Percentiles rank a stretch among this genome's conserved stretches.
Conservation (phyloP, 805 yeast species). For the Maudiozyma bulderi region DNA sequence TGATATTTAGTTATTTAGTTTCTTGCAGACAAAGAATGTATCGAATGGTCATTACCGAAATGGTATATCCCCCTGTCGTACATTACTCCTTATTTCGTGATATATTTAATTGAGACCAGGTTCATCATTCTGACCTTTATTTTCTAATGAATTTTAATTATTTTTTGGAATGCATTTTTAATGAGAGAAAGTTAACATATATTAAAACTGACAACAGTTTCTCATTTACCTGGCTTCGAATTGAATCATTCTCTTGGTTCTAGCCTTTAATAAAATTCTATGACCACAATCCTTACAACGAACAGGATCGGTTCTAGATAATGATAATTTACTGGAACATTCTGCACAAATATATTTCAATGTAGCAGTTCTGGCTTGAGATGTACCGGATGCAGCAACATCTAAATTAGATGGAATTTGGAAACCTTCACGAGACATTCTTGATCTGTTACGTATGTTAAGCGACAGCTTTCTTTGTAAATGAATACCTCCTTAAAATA, state of each 20-base stretch:
- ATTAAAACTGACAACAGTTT: too few species aligned
- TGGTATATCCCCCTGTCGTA: too few species aligned
- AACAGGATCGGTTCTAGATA: conserved; percentile 90
- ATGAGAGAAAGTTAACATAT: too few species aligned
- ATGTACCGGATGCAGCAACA: conserved; percentile 78
- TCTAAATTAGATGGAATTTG: conserved; percentile 72
- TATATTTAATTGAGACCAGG: too few species aligned
- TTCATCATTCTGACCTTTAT: too few species aligned
- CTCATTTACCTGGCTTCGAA: conserved; percentile 58
- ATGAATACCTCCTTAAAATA: background rate
- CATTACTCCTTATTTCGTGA: too few species aligned
- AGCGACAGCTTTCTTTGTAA: background rate
- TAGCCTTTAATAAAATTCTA: conserved; percentile 91
- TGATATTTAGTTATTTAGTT: background rate
- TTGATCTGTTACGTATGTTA: background rate
- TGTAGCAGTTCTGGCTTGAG: conserved; percentile 63
- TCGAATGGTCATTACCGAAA: too few species aligned
- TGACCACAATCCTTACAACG: conserved; percentile 98
- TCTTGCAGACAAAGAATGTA: too few species aligned
- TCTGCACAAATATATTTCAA: conserved; percentile 93
- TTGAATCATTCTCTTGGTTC: conserved; percentile 94
- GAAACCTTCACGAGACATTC: conserved; percentile 72
- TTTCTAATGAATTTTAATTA: too few species aligned
- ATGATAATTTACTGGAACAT: conserved; percentile 82
- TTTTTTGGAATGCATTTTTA: too few species aligned